phyloP scores from a whole-genome alignment of 495 filamentous ascomycete species.

The Penicillium diatomitis region DNA sequence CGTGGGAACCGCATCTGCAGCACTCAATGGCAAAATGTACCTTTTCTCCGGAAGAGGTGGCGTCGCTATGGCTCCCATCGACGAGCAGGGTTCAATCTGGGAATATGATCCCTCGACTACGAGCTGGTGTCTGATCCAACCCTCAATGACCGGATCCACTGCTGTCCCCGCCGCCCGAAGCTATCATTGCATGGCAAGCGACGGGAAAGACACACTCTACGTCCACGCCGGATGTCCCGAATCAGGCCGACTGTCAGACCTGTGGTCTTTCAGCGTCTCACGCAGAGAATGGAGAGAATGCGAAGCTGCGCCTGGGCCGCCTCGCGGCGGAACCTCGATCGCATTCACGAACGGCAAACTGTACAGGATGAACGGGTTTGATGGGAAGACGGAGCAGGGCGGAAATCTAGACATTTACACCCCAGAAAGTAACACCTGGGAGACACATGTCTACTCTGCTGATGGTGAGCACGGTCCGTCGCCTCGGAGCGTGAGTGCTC shows the following conservation, averaged over 20 bases:
- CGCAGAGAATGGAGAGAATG: constrained; percentile 52
- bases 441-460: constrained; percentile 32
- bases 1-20: constrained; percentile 39
- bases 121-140: constrained; percentile 22
- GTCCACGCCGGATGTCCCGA: constrained; percentile 63
- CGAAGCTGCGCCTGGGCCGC: constrained; percentile 48
- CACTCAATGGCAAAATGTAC: constrained; percentile 38
- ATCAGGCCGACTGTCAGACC: constrained; percentile 48
- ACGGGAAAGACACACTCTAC: constrained; percentile 49
- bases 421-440: constrained; percentile 30
- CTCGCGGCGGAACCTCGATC: constrained; percentile 55
- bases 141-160: constrained; percentile 2
- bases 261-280: constrained; percentile 63
- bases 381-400: constrained; percentile 55
- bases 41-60: constrained; percentile 50
- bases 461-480: constrained; percentile 30
- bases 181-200: constrained; percentile 37
- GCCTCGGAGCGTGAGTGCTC: constrained; percentile 36
- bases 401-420: constrained; percentile 53
- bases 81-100: constrained; percentile 45
- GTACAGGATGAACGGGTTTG: constrained; percentile 67
- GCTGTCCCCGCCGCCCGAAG: constrained; percentile 33
- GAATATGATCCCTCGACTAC: constrained; percentile 25
- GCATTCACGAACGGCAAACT: constrained; percentile 46
- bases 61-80: constrained; percentile 41